phyloP scores from a whole-genome alignment of 2,329 filamentous ascomycete genomes.

The Fusarium circinatum region DNA sequence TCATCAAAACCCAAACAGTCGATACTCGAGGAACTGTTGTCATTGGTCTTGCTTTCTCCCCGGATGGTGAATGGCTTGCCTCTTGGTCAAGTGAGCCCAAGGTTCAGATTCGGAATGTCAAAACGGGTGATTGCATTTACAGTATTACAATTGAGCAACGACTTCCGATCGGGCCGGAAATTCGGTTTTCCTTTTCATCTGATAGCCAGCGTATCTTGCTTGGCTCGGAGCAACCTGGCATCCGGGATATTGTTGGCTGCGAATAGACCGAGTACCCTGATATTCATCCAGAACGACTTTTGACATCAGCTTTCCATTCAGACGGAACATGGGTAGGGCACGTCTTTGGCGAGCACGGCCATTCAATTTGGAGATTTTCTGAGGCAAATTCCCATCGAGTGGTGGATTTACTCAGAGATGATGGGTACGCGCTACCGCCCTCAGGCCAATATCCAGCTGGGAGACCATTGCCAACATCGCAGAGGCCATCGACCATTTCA shows the following conservation, averaged over 20 bases:
- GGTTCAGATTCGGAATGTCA: no score
- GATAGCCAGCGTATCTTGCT: neutral
- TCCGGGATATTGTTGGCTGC: neutral
- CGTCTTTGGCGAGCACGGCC: neutral
- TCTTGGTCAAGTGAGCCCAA: no score
- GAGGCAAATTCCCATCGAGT: neutral
- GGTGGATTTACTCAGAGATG: neutral
- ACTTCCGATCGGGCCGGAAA: no score
- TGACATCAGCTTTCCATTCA: neutral
- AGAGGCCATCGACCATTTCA: no score
- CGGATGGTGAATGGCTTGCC: no score
- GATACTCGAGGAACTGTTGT: neutral
- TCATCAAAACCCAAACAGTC: neutral
- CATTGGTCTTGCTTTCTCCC: no score
- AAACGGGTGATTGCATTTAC: no score
- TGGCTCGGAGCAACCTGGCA: neutral
- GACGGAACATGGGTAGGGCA: neutral
- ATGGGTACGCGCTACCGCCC: neutral
- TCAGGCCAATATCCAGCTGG: no score
- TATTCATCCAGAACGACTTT: neutral
- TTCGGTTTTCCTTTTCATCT: neutral
- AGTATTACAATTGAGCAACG: no score
- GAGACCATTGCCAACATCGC: no score
- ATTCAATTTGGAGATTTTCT: neutral
- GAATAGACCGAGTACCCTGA: neutral